A percentile compares a stretch with the other conserved stretches of the same genome.
Evolutionary conservation across 352 stramenopile species (phyloP).

Genomic region (Globisporangium irregulare): DNA sequence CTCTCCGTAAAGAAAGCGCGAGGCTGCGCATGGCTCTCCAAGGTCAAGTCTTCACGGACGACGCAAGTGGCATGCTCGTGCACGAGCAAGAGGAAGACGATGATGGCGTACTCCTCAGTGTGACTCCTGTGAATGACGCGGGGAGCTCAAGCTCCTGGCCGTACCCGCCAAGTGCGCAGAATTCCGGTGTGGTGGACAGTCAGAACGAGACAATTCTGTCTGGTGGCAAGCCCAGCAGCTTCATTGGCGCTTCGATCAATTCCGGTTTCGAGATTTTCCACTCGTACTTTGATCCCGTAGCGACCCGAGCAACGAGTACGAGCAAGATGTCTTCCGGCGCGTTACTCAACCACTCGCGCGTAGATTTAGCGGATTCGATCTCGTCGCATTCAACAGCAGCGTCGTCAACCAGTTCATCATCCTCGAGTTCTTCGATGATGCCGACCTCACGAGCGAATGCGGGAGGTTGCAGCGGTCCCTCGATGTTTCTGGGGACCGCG

Average conservation of each 20-base stretch:
- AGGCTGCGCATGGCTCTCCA: constrained; percentile 56
- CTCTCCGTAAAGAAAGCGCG: constrained; percentile 60
- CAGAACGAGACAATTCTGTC: constrained; percentile 14
- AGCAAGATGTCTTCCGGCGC: neutral
- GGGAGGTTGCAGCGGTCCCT: constrained; percentile 17
- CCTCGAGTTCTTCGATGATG: neutral
- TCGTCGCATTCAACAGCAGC: neutral
- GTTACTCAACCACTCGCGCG: neutral
- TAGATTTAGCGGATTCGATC: neutral
- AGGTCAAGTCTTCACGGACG: constrained; percentile 75
- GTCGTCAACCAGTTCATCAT: neutral
- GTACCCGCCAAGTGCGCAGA: neutral
- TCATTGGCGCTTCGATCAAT: constrained; percentile 58
- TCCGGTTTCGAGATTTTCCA: constrained; percentile 74
- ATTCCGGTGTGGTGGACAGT: neutral
- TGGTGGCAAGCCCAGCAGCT: constrained; percentile 28
- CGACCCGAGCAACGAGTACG: neutral
- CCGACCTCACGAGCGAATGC: constrained; percentile 7
- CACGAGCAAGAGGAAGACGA: constrained; percentile 77
- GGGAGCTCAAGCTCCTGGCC: constrained; percentile 1
- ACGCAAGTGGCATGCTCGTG: constrained; percentile 54
- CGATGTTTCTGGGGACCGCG: constrained; percentile 13
- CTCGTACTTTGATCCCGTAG: constrained; percentile 63
- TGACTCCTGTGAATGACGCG: constrained; percentile 43
- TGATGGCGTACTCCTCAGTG: constrained; percentile 70